phyloP scores from a whole-genome alignment of 2,329 filamentous ascomycete genomes.

The Zasmidium cellare region DNA sequence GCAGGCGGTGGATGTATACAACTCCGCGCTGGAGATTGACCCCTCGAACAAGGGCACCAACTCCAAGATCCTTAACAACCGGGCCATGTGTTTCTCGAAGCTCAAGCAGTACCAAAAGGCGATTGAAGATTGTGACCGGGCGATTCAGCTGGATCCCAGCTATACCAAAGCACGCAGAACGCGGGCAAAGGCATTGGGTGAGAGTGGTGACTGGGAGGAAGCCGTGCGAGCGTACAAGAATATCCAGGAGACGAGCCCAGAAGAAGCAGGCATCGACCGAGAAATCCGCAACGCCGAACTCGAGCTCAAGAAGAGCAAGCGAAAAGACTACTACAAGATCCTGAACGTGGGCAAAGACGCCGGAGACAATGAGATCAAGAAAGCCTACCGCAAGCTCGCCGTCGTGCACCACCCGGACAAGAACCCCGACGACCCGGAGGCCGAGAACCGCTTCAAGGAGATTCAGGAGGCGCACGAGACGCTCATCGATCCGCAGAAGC shows the following conservation, averaged over 20 bases:
- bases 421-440: slow-evolving; percentile 82
- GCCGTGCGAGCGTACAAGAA: slow-evolving; percentile 86
- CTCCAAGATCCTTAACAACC: slow-evolving; percentile 91
- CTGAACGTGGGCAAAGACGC: slow-evolving; percentile 85
- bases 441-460: slow-evolving; percentile 94
- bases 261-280: slow-evolving; percentile 75
- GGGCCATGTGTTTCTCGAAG: slow-evolving; percentile 79
- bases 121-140: slow-evolving; percentile 81
- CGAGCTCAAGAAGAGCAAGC: slow-evolving; percentile 94
- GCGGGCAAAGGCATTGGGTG: slow-evolving; percentile 84
- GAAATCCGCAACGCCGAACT: slow-evolving; percentile 89
- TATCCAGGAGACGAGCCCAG: slow-evolving; percentile 78
- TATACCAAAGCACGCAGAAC: slow-evolving; percentile 94
- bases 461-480: slow-evolving; percentile 96
- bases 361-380: slow-evolving; percentile 83
- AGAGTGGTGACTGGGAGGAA: slow-evolving; percentile 87
- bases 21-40: slow-evolving; percentile 79
- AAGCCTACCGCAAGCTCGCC: slow-evolving; percentile 92
- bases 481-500: slow-evolving; percentile 91
- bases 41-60: slow-evolving; percentile 88
- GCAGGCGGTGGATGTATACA: slow-evolving; percentile 81
- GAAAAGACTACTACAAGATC: slow-evolving; percentile 99
- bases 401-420: slow-evolving; percentile 97
- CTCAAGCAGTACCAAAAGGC: slow-evolving; percentile 82
- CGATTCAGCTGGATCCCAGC: slow-evolving; percentile 75